Evolutionary conservation across 306 rosid genomes (phyloP), one percentile per base, ranked within the genome.

Genomic region (Cyamopsis tetragonoloba): DNA sequence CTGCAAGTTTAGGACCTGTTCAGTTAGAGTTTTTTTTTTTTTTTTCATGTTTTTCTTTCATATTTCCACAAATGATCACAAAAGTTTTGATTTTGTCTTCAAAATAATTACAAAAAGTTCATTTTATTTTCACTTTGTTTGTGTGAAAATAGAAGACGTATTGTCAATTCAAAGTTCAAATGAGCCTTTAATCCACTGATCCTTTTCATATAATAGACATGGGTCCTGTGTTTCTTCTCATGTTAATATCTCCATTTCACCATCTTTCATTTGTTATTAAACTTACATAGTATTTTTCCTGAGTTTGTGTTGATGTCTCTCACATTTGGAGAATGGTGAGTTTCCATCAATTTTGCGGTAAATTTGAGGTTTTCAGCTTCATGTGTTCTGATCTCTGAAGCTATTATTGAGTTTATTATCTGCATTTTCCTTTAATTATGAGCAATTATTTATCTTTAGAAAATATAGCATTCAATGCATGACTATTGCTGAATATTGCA

Each of bases 301-400:
- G 26, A 23, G 56, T 46, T 54, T 24, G 66, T 50, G 42, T 61
- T 61, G 62, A 37, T 37, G 62, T 49, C 34, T 31, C 43, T 27
- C 42, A n/a, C 19, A 14, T 62, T 63, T 39, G 11, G 38, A 26
- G 54, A 26, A 35, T 44, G 19, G 4, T 15, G 53, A 24, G 42
- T 77, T 20, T 31, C 43, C 55, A 8, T 26, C n/a, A 58, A 13
- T 48, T 66, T 6, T 48, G 3, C 27, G 48, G 31, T 17, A 27
- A 51, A 44, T 62, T 17, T 3, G 20, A 35, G 49, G 34, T 56
- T 77, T 65, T 50, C 43, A 3, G 20, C 34, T 6, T 62, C 7
- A 22, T 71, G 71, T 42, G 18, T 37, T 44, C 68, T 20, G 44
- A 69, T 18, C 66, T 44, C 62, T 51, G 43, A 22, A 46, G 41